Percentiles rank a stretch among this genome's conserved stretches.
Evolutionary conservation across 2,329 filamentous ascomycete species (phyloP).

Genomic region (Hypoxylon sp.): DNA sequence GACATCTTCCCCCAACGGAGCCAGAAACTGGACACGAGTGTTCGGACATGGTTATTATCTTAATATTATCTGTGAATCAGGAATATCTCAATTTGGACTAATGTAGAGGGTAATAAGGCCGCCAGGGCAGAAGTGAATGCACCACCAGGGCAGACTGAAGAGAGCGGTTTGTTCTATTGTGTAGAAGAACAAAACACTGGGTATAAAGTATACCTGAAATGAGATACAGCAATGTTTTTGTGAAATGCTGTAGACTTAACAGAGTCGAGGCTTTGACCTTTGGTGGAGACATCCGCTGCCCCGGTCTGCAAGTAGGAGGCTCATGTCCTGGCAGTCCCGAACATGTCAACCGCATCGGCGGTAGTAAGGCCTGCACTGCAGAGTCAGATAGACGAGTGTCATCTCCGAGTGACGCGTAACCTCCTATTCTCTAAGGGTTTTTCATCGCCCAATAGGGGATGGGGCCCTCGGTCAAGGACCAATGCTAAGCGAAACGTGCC

Average conservation of each 20-base stretch:
- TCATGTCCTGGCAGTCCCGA: constrained; percentile 11
- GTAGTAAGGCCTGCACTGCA: constrained; percentile 8
- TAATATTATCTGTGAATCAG: constrained; percentile 23
- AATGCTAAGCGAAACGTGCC: constrained; percentile 42
- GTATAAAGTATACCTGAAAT: constrained; percentile 11
- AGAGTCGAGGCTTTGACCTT: constrained; percentile 24
- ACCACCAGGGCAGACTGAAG: constrained; percentile 38
- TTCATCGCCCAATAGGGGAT: constrained; percentile 17
- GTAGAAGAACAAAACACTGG: constrained; percentile 8
- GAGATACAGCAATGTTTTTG: constrained; percentile 16
- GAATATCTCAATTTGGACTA: constrained; percentile 17
- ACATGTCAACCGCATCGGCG: constrained; percentile 5
- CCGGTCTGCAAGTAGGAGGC: constrained; percentile 7
- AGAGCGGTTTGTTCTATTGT: constrained; percentile 14
- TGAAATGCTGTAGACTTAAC: constrained; percentile 21
- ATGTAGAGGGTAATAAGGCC: constrained; percentile 32
- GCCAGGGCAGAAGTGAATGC: constrained; percentile 40
- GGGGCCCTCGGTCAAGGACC: constrained; percentile 23
- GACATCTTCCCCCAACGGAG: constrained; percentile 41
- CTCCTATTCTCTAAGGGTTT: constrained; percentile 14
- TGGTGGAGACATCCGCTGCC: constrained; percentile 26
- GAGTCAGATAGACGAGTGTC: constrained; percentile 19
- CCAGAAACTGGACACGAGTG: constrained; percentile 42
- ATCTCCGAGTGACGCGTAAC: constrained; percentile 33
- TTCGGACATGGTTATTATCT: constrained; percentile 41